phyloP scores from a whole-genome alignment of 2,329 filamentous ascomycete species.

The Fonsecaea multimorphosa region DNA sequence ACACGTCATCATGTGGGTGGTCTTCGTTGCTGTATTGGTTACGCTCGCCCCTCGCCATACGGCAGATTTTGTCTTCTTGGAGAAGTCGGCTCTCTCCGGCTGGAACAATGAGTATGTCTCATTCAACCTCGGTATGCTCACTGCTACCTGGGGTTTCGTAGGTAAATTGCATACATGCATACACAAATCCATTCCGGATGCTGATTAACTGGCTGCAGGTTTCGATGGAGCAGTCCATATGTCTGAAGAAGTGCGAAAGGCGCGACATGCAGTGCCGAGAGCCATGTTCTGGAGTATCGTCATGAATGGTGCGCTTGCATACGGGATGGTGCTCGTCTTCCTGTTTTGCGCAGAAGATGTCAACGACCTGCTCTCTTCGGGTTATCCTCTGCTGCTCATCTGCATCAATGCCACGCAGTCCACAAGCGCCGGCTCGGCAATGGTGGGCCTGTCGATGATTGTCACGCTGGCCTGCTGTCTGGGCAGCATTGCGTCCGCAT shows the following conservation, averaged over 20 bases:
- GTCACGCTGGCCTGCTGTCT: conserved; percentile 25
- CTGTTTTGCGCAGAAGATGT: conserved; percentile 44
- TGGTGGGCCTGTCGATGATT: conserved; percentile 30
- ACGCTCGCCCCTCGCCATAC: conserved; percentile 44
- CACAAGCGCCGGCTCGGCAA: conserved; percentile 26
- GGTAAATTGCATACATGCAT: conserved; percentile 38
- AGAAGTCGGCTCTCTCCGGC: conserved; percentile 40
- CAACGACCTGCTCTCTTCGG: conserved; percentile 18
- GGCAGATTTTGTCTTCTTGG: conserved; percentile 46
- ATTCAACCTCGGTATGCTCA: conserved; percentile 49
- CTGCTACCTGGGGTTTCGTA: conserved; percentile 44
- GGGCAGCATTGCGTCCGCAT: conserved; percentile 51
- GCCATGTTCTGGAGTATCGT: conserved; percentile 47
- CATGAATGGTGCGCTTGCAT: conserved; percentile 46
- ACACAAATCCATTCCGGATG: neutral
- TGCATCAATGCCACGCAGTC: conserved; percentile 33
- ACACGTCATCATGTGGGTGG: conserved; percentile 46
- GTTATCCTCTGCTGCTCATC: conserved; percentile 29
- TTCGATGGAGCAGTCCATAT: conserved; percentile 42
- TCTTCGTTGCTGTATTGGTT: conserved; percentile 47
- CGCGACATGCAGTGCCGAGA: conserved; percentile 44
- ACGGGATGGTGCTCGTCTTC: conserved; percentile 47
- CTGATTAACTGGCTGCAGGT: conserved; percentile 26
- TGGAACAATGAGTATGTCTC: conserved; percentile 46
- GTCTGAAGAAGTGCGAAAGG: conserved; percentile 48